Evolutionary conservation across 2,329 filamentous ascomycete genomes (phyloP).

Genomic region (Xylaria sp.): DNA sequence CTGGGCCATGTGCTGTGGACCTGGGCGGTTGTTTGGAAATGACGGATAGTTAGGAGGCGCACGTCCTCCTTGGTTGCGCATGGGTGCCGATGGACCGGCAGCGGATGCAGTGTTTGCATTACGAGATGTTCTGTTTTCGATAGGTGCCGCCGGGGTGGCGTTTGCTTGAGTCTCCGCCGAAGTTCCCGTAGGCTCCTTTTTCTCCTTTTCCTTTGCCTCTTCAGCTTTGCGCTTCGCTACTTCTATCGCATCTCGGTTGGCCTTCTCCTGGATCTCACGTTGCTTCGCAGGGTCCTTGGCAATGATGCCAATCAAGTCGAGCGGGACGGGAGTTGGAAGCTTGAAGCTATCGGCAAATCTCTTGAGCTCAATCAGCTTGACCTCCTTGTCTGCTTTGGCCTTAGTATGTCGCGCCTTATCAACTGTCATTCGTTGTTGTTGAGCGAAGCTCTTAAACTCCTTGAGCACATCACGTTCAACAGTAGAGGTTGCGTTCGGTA

Average conservation of each 20-base stretch:
- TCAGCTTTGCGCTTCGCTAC: constrained; percentile 59
- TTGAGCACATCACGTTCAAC: constrained; percentile 71
- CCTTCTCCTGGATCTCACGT: constrained; percentile 89
- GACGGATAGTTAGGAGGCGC: constrained; percentile 60
- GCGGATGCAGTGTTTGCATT: constrained; percentile 46
- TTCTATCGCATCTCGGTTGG: constrained; percentile 77
- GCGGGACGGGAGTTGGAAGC: constrained; percentile 89
- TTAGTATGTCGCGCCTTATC: constrained; percentile 68
- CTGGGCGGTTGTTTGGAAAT: constrained; percentile 60
- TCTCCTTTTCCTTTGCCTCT: constrained; percentile 65
- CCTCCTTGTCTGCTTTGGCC: constrained; percentile 80
- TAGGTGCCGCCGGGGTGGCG: constrained; percentile 35
- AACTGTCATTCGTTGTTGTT: constrained; percentile 63
- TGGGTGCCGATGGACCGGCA: constrained; percentile 36
- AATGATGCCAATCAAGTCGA: constrained; percentile 91
- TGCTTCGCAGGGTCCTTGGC: constrained; percentile 97
- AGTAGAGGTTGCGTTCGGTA: constrained; percentile 67
- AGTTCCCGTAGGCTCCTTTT: constrained; percentile 56
- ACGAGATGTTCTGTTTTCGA: constrained; percentile 45
- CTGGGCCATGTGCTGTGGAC: constrained; percentile 55
- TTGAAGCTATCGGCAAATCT: constrained; percentile 97
- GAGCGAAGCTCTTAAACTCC: constrained; percentile 73
- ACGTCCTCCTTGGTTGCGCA: constrained; percentile 56
- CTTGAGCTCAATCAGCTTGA: constrained; percentile 93
- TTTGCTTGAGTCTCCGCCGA: constrained; percentile 59